These are phyloP conservation scores for Saturnispora besseyi DNA, from an alignment of 805 yeast species.

Conservation along the genomic window DNA sequence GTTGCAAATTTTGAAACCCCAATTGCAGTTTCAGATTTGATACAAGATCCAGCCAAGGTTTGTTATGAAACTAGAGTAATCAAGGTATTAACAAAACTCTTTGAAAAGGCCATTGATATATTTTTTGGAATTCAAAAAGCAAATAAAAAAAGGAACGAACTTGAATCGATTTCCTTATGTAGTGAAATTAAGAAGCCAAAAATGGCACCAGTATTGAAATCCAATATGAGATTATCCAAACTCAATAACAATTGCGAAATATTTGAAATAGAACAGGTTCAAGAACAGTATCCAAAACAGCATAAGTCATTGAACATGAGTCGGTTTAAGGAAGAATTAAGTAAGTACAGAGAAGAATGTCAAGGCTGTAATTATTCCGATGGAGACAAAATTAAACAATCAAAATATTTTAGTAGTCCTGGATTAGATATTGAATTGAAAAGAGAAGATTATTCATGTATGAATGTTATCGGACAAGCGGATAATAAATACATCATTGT, in stretches of 20 bases:
- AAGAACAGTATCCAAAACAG: too few species aligned
- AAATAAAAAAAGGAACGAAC: neutral
- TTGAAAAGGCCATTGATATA: constrained; percentile 24
- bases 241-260: neutral
- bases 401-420: constrained; percentile 5
- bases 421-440: neutral
- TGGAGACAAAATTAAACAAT: neutral
- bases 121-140: constrained; percentile 17
- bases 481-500: constrained; percentile 56
- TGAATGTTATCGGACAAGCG: constrained; percentile 45
- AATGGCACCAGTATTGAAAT: constrained; percentile 1
- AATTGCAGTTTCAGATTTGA: constrained; percentile 26
- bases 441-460: constrained; percentile 16
- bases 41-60: constrained; percentile 33
- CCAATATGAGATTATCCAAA: constrained; percentile 4
- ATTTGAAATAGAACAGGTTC: too few species aligned
- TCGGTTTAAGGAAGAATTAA: neutral
- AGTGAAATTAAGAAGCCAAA: too few species aligned
- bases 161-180: too few species aligned
- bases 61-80: constrained; percentile 23
- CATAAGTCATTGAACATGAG: neutral
- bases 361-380: neutral
- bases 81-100: constrained; percentile 24
- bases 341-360: neutral
- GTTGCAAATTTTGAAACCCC: constrained; percentile 24